Percentiles rank a stretch among this genome's conserved stretches.
Evolutionary conservation across 768 basidiomycete genomes (phyloP).

Genomic region (Kwoniella sp.): DNA sequence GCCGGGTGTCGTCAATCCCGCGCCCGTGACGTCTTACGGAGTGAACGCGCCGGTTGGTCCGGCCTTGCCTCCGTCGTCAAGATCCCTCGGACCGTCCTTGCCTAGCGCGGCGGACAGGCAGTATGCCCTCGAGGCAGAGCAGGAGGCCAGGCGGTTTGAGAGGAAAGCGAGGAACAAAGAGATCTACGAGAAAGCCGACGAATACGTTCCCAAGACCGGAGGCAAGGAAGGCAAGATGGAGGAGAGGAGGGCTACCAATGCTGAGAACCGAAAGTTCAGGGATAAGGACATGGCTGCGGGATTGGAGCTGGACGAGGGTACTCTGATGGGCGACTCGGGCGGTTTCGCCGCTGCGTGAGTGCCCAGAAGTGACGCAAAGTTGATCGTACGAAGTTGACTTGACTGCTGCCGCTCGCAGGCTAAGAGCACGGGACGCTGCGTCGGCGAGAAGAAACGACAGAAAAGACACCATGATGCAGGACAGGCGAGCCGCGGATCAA

Average conservation of each 20-base stretch:
- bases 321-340: conserved; percentile 68
- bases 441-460: conserved; percentile 59
- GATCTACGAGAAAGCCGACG: conserved; percentile 67
- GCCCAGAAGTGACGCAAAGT: too few species aligned
- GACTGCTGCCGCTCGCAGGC: conserved; percentile 52
- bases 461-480: conserved; percentile 29
- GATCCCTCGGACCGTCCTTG: conserved; percentile 14
- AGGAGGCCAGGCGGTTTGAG: conserved; percentile 56
- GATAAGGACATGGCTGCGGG: conserved; percentile 66
- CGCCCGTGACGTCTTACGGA: conserved; percentile 5
- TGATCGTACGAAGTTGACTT: too few species aligned
- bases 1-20: neutral
- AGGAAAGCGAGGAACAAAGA: conserved; percentile 67
- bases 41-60: conserved; percentile 31
- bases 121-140: conserved; percentile 62
- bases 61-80: conserved; percentile 35
- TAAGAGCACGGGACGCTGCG: conserved; percentile 71
- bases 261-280: conserved; percentile 62
- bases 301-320: conserved; percentile 70
- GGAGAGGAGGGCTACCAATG: conserved; percentile 72
- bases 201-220: conserved; percentile 71
- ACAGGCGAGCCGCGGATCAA: conserved; percentile 56
- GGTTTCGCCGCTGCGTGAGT: conserved; percentile 73
- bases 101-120: conserved; percentile 53
- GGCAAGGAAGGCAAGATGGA: conserved; percentile 82